Evolutionary conservation across 2,329 filamentous ascomycete genomes (phyloP).

Genomic region (Paradendryphiella salina): DNA sequence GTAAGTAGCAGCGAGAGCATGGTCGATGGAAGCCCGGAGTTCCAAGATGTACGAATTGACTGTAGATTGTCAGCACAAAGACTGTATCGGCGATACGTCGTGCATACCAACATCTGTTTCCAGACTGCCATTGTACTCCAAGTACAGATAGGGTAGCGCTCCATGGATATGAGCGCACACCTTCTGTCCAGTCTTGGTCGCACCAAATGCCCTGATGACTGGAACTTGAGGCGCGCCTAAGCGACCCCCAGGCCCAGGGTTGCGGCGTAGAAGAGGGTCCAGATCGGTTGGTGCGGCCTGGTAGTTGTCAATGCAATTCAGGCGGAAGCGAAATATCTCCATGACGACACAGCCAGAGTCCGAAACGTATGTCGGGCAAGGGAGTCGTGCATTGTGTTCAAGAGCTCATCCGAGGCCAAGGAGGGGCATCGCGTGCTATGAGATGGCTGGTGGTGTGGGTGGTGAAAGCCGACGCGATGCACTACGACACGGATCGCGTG

Average conservation of each 20-base stretch:
- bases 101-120: conserved; percentile 67
- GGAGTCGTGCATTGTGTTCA: conserved; percentile 19
- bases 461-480: conserved; percentile 13
- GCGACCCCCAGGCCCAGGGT: conserved; percentile 59
- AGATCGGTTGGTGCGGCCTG: conserved; percentile 76
- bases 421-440: background rate
- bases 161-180: conserved; percentile 96
- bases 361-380: background rate
- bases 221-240: conserved; percentile 74
- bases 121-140: conserved; percentile 77
- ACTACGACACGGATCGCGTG: conserved; percentile 22
- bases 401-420: conserved; percentile 6
- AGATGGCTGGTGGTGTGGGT: background rate
- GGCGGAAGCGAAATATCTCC: conserved; percentile 83
- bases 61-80: conserved; percentile 41
- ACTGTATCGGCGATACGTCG: background rate
- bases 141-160: conserved; percentile 91
- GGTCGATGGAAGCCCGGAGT: conserved; percentile 85
- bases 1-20: conserved; percentile 84
- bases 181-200: conserved; percentile 92
- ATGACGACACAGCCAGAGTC: conserved; percentile 46
- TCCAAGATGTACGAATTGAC: conserved; percentile 76
- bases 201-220: conserved; percentile 86
- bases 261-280: conserved; percentile 75
- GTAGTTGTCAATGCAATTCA: conserved; percentile 97